Evolutionary conservation across 345 rosid species (phyloP), one percentile per base, ranked within the genome.

Genomic region (Eucalyptus grandis): DNA sequence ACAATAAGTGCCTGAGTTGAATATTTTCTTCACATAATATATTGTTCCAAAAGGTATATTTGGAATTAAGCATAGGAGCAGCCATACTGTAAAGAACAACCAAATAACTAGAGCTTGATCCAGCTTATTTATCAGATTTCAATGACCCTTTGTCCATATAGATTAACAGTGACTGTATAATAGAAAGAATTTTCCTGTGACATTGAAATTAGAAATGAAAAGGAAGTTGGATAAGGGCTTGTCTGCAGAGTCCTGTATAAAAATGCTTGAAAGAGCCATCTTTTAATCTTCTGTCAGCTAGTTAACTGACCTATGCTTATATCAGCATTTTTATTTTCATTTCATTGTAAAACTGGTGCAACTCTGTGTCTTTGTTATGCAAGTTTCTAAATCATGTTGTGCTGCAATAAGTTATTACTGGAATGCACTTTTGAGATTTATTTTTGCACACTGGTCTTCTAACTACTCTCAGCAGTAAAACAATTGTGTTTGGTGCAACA

Each of bases 1-100:
- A 96, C 97, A 22, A 95, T 97, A 91, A 98, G 99, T 86, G 94
- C 95, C 98, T 80, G 97, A 98, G 99, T 99, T 98, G 91, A 67
- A 67, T 67, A 67, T 67, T n/a, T 31, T 67, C 80, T 15, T 67
- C 80, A 67, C 80, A 67, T 67, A 8, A 54, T 54, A 16, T 67
- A 15, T 67, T 67, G 43, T 14, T 67, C 40, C 80, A 67, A 15
- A 67, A 14, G 22, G 40, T 31, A 31, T n/a, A 67, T 12, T 67
- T 67, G 22, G 21, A 67, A 67, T 67, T 67, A 67, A 67, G 34
- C 80, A 67, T 67, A 67, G 80, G 2, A 67, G 11, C 40, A 65
- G 37, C 77, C 19, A 65, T n/a, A n/a, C 37, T n/a, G 21, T n/a
- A n/a, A 65, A n/a, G 31, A 65, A 65, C 77, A 14, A 65, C 77